Conservation (phyloP, 2,329 filamentous ascomycete genomes). For the Colletotrichum somersetense region DNA sequence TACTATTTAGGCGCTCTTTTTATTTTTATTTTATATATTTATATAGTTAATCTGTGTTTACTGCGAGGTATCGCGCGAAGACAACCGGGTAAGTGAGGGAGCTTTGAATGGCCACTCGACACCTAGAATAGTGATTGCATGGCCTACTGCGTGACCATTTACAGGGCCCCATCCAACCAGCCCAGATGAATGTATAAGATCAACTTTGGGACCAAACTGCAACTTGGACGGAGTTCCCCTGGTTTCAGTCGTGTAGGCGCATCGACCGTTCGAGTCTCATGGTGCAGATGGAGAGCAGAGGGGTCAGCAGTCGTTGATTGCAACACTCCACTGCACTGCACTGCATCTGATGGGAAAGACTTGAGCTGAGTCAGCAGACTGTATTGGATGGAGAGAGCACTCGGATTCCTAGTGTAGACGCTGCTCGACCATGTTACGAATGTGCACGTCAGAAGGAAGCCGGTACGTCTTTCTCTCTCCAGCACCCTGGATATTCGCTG, state of each 20-base stretch:
- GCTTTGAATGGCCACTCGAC: background rate
- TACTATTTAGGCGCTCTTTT: too few species aligned
- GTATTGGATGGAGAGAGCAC: background rate
- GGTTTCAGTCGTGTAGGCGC: constrained; percentile 29
- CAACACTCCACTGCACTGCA: background rate
- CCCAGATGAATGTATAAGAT: background rate
- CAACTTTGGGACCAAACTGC: background rate
- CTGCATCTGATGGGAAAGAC: background rate
- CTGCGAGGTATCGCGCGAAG: background rate
- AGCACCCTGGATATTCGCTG: background rate
- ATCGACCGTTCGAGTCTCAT: constrained; percentile 7
- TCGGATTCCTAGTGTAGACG: too few species aligned
- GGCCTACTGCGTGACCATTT: too few species aligned
- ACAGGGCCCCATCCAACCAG: too few species aligned
- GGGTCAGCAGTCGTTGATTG: constrained; percentile 14
- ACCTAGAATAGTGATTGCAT: background rate
- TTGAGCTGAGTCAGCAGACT: constrained; percentile 11
- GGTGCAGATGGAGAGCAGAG: constrained; percentile 21
- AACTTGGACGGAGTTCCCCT: constrained; percentile 4
- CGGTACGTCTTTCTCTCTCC: too few species aligned
- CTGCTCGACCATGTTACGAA: too few species aligned
- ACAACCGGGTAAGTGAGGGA: background rate
- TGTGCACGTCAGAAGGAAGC: too few species aligned
- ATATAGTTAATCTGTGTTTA: background rate
- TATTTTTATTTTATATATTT: too few species aligned